These are phyloP conservation scores for Neurospora sp. DNA, from an alignment of 495 filamentous ascomycete species.

Conservation along the genomic window DNA sequence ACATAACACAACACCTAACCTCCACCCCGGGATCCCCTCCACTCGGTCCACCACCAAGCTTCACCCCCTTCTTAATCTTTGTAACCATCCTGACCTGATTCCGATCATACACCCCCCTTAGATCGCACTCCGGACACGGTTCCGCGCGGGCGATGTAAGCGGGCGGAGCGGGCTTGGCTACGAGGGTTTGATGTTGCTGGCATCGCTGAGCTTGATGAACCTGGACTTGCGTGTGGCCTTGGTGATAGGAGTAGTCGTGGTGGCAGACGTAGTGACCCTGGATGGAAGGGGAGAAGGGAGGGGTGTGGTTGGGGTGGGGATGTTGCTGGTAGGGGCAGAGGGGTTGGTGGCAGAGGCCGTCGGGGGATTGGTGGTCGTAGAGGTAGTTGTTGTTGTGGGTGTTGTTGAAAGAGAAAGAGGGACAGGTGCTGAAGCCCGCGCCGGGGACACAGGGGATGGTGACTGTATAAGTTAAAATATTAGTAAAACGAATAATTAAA, in stretches of 20 bases:
- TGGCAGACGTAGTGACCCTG: too few species aligned
- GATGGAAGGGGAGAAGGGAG: too few species aligned
- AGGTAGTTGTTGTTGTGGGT: neutral
- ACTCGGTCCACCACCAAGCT: constrained; percentile 29
- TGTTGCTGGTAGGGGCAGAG: neutral
- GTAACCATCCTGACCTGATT: constrained; percentile 27
- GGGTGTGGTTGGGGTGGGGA: neutral
- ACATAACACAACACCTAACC: constrained; percentile 24
- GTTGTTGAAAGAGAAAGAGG: constrained; percentile 8
- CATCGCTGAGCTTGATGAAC: too few species aligned
- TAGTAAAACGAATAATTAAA: too few species aligned
- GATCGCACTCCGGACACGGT: constrained; percentile 20
- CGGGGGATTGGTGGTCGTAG: neutral
- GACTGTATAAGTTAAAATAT: too few species aligned
- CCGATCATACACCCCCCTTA: constrained; percentile 24
- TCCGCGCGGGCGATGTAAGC: constrained; percentile 7
- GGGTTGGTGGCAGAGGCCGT: neutral
- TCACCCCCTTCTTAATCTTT: constrained; percentile 16
- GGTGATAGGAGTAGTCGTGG: too few species aligned
- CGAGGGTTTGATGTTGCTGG: too few species aligned
- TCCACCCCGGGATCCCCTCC: constrained; percentile 26
- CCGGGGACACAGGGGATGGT: constrained; percentile 24
- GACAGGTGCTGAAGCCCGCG: constrained; percentile 28
- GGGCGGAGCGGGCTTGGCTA: constrained; percentile 12
- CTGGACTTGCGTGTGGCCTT: too few species aligned